phyloP scores from a whole-genome alignment of 2,329 filamentous ascomycete species.

The Aspergillus latus region DNA sequence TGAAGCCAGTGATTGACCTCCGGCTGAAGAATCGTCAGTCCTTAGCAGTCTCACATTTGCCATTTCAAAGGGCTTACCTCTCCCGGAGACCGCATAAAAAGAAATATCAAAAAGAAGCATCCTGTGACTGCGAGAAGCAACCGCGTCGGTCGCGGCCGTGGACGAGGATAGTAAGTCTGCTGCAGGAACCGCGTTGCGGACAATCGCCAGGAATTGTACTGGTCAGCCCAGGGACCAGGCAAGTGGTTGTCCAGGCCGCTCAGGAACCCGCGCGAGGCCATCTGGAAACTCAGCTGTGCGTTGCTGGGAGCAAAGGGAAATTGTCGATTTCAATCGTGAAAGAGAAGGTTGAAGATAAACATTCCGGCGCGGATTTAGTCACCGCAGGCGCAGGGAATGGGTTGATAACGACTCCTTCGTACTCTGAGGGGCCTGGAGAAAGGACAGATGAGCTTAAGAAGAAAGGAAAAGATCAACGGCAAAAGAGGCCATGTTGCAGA shows the following conservation, averaged over 20 bases:
- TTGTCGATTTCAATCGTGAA: slow-evolving; percentile 10
- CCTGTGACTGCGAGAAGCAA: slow-evolving; percentile 22
- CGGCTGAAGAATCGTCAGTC: slow-evolving; percentile 18
- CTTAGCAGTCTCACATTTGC: background rate
- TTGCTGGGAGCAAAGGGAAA: slow-evolving; percentile 6
- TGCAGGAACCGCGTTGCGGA: slow-evolving; percentile 24
- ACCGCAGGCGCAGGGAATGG: background rate
- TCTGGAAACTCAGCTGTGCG: slow-evolving; percentile 15
- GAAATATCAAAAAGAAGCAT: slow-evolving; percentile 27
- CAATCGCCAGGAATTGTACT: slow-evolving; percentile 25
- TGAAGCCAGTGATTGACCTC: slow-evolving; percentile 33
- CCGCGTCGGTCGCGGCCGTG: slow-evolving; percentile 28
- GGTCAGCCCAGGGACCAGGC: slow-evolving; percentile 25
- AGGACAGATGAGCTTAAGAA: background rate
- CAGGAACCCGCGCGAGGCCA: slow-evolving; percentile 28
- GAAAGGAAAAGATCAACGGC: slow-evolving; percentile 12
- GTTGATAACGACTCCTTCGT: background rate
- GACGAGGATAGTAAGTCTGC: slow-evolving; percentile 29
- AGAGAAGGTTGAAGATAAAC: slow-evolving; percentile 11
- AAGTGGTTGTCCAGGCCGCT: slow-evolving; percentile 21
- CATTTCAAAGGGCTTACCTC: slow-evolving; percentile 13
- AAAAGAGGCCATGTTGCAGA: slow-evolving; percentile 15
- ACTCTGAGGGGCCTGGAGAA: background rate
- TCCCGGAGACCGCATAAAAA: slow-evolving; percentile 22
- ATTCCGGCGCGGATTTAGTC: slow-evolving; percentile 16